Conservation (phyloP, 352 stramenopile genomes). For the Globisporangium emineosum region DNA sequence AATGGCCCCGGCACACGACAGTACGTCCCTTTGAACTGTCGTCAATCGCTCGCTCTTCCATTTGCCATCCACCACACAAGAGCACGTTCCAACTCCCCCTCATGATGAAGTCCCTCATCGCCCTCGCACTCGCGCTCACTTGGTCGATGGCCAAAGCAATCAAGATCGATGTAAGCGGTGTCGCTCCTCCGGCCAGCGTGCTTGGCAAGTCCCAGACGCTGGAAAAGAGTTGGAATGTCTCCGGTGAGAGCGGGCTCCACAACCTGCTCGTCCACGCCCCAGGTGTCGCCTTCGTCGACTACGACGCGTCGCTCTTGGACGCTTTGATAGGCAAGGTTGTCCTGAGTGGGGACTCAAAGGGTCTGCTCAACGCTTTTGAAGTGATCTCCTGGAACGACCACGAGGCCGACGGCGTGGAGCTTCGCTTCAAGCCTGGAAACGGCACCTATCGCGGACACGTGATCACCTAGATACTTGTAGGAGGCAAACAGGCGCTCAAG, state of each 20-base stretch:
- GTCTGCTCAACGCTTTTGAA: constrained; percentile 42
- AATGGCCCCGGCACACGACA: too few relatives aligned
- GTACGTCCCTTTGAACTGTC: too few relatives aligned
- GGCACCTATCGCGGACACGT: neutral
- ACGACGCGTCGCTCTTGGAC: constrained; percentile 13
- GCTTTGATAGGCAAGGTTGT: constrained; percentile 43
- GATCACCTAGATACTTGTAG: neutral
- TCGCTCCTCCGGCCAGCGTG: neutral
- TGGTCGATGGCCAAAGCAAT: neutral
- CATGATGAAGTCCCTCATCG: neutral
- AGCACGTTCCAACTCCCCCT: neutral
- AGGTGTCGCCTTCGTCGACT: constrained; percentile 2
- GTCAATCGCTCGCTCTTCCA: neutral
- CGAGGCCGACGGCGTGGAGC: neutral
- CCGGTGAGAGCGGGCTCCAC: neutral
- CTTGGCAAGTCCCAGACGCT: neutral
- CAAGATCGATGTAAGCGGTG: neutral
- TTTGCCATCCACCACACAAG: neutral
- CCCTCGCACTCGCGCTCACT: neutral
- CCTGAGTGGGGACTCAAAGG: constrained; percentile 49
- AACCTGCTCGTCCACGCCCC: constrained; percentile 3
- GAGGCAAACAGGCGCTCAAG: neutral
- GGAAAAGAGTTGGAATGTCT: constrained; percentile 2
- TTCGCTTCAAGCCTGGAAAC: neutral
- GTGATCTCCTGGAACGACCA: constrained; percentile 9